Base-by-base conservation (phyloP, 305 asterid species). In the Fraxinus greggii region DNA sequence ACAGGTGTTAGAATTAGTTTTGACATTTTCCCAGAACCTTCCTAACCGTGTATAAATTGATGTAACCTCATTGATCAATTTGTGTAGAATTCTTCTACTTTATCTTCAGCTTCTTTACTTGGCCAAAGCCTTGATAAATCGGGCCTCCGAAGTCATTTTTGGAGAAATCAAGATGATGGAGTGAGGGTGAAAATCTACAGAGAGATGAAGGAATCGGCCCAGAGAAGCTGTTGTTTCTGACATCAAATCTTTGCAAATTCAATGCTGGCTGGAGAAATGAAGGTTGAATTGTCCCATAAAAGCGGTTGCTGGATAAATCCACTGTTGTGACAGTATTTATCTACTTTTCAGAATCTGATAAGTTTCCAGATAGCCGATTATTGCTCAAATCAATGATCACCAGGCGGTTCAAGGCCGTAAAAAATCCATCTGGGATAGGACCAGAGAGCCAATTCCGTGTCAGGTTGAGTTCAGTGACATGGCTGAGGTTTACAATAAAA, bases 151-250 rank as follows among this genome's bases (percentile, higher is more conserved):
- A 90, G 72, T 88, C 89, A 75, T 96, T 94, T 84, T 77, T 88
- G 67, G 98, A 89, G 90, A 92, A 89, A 86, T 96, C 98, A 23
- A 94, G 82, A 35, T 80, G 63, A 90, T 75, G 1, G 84, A 63
- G 2, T 29, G 32, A 0, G 91, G 91, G 84, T 0, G 95, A 85
- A 45, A 83, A 79, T 51, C 81, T 77, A 88, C 97, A 93, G 80
- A 93, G 79, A 33, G 74, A 79, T 0, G 88, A 78, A 5, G 98
- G 99, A 26, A 96, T 80, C 9, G 81, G 1, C 23, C 98, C 99
- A 13, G 75, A 38, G 84, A 94, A 94, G 90, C 90, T 90, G 86
- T 94, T 96, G 85, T 94, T 92, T 86, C 91, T 91, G 42, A 91
- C 86, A 86, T 92, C 94, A 35, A 94, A 89, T 28, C 80, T 78